phyloP scores from a whole-genome alignment of 306 rosid genomes.

The Sicyos baderoa region DNA sequence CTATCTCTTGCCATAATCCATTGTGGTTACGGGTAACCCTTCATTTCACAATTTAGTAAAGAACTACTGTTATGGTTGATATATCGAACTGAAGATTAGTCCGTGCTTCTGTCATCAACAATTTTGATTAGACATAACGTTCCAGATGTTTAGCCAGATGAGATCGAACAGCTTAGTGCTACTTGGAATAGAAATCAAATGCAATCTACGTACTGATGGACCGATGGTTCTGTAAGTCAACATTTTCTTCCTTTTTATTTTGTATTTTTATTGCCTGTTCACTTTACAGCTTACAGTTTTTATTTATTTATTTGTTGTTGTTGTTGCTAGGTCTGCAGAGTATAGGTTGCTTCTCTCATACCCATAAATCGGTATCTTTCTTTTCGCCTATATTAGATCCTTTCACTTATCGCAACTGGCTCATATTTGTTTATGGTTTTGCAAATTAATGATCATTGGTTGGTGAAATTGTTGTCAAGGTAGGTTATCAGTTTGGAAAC shows the following conservation, averaged over 20 bases:
- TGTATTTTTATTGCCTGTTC: background rate
- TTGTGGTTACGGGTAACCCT: background rate
- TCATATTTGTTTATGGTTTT: background rate
- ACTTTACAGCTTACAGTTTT: background rate
- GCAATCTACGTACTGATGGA: background rate
- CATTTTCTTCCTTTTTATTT: background rate
- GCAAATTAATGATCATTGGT: background rate
- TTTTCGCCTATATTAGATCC: background rate
- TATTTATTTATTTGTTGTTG: background rate
- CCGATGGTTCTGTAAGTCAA: background rate
- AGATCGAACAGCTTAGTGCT: background rate
- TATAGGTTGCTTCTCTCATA: slow-evolving; percentile 6
- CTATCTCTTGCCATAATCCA: too few relatives aligned
- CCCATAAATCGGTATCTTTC: slow-evolving; percentile 15
- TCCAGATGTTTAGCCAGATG: background rate
- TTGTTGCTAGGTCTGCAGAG: slow-evolving; percentile 7
- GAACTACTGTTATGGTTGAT: background rate
- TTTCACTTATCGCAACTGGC: slow-evolving; percentile 7
- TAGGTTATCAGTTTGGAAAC: background rate
- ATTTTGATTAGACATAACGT: background rate
- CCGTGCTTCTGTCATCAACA: background rate
- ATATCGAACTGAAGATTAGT: background rate
- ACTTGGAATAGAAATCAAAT: background rate
- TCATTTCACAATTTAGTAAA: background rate
- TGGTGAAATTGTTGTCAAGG: background rate